Evolutionary conservation across 2,329 filamentous ascomycete genomes (phyloP).

Genomic region (Aspergillus ustus): DNA sequence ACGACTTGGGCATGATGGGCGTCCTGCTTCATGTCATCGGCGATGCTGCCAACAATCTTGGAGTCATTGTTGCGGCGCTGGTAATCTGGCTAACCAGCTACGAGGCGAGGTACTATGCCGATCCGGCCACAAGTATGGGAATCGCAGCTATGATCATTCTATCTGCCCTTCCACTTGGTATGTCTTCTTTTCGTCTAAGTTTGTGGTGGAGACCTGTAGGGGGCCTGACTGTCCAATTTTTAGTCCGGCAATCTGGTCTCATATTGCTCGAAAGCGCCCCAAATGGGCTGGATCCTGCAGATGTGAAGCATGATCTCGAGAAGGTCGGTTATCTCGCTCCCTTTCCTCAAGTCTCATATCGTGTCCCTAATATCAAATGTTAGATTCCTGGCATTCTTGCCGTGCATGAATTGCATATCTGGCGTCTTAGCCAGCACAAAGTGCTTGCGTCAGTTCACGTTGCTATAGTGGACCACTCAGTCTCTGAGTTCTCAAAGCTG

Average conservation of each 20-base stretch:
- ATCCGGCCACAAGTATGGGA: constrained; percentile 69
- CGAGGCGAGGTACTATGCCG: constrained; percentile 68
- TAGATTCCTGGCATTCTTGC: constrained; percentile 69
- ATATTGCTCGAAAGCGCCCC: constrained; percentile 73
- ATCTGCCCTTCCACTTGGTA: constrained; percentile 54
- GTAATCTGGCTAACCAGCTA: constrained; percentile 70
- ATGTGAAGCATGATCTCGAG: constrained; percentile 72
- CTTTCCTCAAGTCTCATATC: neutral
- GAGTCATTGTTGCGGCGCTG: constrained; percentile 71
- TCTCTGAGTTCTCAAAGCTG: constrained; percentile 63
- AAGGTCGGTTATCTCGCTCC: constrained; percentile 26
- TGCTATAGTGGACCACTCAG: constrained; percentile 61
- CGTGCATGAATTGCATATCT: constrained; percentile 75
- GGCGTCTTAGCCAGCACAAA: constrained; percentile 73
- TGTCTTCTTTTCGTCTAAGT: neutral
- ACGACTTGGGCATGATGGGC: constrained; percentile 72
- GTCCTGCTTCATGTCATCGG: constrained; percentile 73
- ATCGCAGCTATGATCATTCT: constrained; percentile 75
- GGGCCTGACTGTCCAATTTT: neutral
- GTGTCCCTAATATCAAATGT: constrained; percentile 18
- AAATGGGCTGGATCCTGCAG: constrained; percentile 60
- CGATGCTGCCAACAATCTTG: constrained; percentile 76
- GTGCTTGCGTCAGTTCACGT: constrained; percentile 72
- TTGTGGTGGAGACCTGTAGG: neutral
- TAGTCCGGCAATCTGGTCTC: constrained; percentile 51